Evolutionary conservation across 1,139 yeast species (phyloP).

Genomic region (Zygosaccharomyces pseudobailii): DNA sequence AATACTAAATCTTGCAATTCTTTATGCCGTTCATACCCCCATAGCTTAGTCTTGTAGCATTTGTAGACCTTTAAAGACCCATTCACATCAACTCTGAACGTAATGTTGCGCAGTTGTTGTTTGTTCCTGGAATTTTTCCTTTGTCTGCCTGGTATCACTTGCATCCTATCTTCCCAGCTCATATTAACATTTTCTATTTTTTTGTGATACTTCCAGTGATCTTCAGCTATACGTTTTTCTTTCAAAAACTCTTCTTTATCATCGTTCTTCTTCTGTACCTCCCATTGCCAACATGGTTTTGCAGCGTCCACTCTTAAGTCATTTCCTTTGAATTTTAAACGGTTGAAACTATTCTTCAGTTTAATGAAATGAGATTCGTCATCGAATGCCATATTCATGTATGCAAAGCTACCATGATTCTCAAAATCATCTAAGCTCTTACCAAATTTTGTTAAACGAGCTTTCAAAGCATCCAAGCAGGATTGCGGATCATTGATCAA

Average conservation of each 20-base stretch:
- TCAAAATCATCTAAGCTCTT: constrained; percentile 36
- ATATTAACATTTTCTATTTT: constrained; percentile 42
- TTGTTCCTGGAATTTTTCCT: constrained; percentile 52
- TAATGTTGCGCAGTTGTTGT: constrained; percentile 43
- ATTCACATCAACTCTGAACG: constrained; percentile 60
- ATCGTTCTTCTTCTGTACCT: constrained; percentile 38
- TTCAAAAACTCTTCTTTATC: constrained; percentile 22
- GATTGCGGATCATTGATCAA: constrained; percentile 38
- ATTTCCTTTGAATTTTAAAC: constrained; percentile 70
- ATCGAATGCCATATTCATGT: constrained; percentile 52
- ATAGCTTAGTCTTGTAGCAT: constrained; percentile 67
- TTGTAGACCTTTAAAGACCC: constrained; percentile 56
- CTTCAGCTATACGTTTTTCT: constrained; percentile 34
- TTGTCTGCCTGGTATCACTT: constrained; percentile 58
- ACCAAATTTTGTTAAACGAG: constrained; percentile 50
- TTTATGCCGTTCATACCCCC: constrained; percentile 81
- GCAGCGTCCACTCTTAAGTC: constrained; percentile 52
- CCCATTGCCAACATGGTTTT: constrained; percentile 45
- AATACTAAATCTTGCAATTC: constrained; percentile 58
- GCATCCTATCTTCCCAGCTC: constrained; percentile 40
- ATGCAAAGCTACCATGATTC: constrained; percentile 59
- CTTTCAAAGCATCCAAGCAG: constrained; percentile 34
- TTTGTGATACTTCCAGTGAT: constrained; percentile 38
- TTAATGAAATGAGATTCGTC: constrained; percentile 42
- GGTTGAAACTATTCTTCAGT: constrained; percentile 56